A percentile compares a stretch with the other conserved stretches of the same genome.
Evolutionary conservation across 164 flowering plant species (phyloP).

Genomic region (Cinnamomum chago): DNA sequence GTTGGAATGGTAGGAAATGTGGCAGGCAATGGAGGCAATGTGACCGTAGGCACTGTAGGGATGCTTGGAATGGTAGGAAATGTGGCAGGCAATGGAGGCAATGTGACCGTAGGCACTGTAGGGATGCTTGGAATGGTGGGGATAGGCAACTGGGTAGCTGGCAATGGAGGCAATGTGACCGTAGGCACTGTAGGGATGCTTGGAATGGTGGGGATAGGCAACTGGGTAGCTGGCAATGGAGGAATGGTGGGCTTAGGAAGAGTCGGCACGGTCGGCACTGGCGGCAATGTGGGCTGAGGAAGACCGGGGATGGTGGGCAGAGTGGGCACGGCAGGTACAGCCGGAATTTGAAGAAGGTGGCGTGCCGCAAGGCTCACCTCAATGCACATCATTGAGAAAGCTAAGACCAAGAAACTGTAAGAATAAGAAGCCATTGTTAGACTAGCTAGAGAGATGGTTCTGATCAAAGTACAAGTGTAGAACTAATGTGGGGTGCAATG

Average conservation of each 20-base stretch:
- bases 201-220: not conserved
- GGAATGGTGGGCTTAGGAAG: not conserved
- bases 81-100: not conserved
- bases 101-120: not conserved
- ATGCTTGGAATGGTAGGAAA: not conserved
- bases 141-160: not conserved
- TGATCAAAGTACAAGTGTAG: not conserved
- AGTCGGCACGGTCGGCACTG: constrained; percentile 3
- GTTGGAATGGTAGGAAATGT: not conserved
- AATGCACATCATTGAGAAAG: not conserved
- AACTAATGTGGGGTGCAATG: too few relatives aligned
- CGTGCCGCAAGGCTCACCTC: constrained; percentile 2
- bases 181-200: not conserved
- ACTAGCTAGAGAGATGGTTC: too few relatives aligned
- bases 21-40: constrained; percentile 7
- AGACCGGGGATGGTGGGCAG: not conserved
- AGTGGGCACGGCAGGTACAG: not conserved
- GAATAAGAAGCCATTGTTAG: constrained; percentile 7
- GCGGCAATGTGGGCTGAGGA: not conserved
- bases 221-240: not conserved
- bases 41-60: not conserved
- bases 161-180: constrained; percentile 6
- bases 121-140: not conserved
- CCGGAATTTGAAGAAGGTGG: constrained; percentile 1
- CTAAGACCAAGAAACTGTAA: not conserved